Evolutionary conservation across 768 basidiomycete genomes (phyloP), one percentile per base, ranked within the genome.

Genomic region (Russula sp.): DNA sequence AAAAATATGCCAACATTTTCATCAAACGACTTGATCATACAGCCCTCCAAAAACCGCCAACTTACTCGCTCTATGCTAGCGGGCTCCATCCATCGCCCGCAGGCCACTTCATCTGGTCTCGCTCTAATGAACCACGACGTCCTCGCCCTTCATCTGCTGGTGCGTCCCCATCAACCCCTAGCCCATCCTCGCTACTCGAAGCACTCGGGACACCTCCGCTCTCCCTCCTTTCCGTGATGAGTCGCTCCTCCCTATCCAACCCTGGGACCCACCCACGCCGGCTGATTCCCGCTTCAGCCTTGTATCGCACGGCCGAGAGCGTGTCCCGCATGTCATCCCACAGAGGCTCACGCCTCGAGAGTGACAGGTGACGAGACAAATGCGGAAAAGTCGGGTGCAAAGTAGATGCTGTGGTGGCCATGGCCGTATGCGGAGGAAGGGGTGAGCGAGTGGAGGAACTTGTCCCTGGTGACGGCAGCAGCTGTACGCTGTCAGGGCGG

Each of bases 241-340:
- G 72, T 60, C 72, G 68, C 66, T 74, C 71, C 53, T 76, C 71
- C 60, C 75, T 75, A 47, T 75, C 73, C 29, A 69, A 63, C 69
- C 71, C 74, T 20, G 60, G 63, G 39, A 86, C 79, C 65, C 79
- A 88, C 43, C 86, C 87, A 5, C 85, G 75, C 66, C 75, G 75
- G 62, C 77, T 83, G 36, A 88, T 66, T 18, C 85, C 86, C 20
- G 86, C 87, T 70, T 88, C 86, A 0, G 85, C 86, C 71, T 88
- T 88, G 71, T 81, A 88, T 62, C 84, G 73, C 29, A 83, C 86
- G 35, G 81, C 80, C 7, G 62, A 63, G 25, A 63, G 20, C 39
- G 57, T 59, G 39, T 29, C 62, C 11, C 62, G 57, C 62, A 63
- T 49, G 46, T 63, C 62, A 59, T 87, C 85, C 29, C 87, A 69